Evolutionary conservation across 352 stramenopile species (phyloP), one percentile per base, ranked within the genome.

Genomic region (Hyaloperonospora brassicae): DNA sequence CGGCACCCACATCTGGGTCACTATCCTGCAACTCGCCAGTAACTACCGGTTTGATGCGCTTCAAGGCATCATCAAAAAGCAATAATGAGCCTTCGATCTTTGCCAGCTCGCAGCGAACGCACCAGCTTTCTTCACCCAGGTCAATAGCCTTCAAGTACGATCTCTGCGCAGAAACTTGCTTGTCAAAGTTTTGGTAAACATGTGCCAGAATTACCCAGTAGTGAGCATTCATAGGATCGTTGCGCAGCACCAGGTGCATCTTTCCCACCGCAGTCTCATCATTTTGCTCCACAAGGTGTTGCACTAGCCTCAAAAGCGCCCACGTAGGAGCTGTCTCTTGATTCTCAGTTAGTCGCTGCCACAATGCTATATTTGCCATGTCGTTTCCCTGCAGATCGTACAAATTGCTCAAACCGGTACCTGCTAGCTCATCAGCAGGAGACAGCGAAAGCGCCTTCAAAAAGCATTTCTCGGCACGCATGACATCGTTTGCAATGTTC

Each of bases 391-490:
- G 79, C 22, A 70, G 22, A 12, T 72, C 67, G 40, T 94, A 94
- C 21, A 92, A 47, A 25, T 69, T 62, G n/a, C 76, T 91, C n/a
- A 94, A 56, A 14, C 73, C 57, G 8, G 76, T 52, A 2, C 81
- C 84, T 8, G 82, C 82, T 21, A 85, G 50, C 34, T 86, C 72
- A 25, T 87, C 70, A 1, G 56, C 57, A 2, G 66, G 57, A 25
- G 73, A 71, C 9, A 94, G 47, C 21, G 79, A 74, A 17, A 94
- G 66, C 17, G 84, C 80, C 49, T 93, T 92, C 34, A 94, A 52
- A 40, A 88, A 93, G 44, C 84, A 94, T 50, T 94, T 94, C 45
- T 93, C 82, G 0, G 82, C 84, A 17, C 82, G 80, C 23, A 89
- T 12, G 13, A 79, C 51, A 61, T 94, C 84, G 0, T 57, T 63